Percentiles rank a stretch among this genome's conserved stretches.
These are phyloP conservation scores for Cymbopogon citratus DNA, from an alignment of 176 grass and related monocot species.

Conservation along the genomic window DNA sequence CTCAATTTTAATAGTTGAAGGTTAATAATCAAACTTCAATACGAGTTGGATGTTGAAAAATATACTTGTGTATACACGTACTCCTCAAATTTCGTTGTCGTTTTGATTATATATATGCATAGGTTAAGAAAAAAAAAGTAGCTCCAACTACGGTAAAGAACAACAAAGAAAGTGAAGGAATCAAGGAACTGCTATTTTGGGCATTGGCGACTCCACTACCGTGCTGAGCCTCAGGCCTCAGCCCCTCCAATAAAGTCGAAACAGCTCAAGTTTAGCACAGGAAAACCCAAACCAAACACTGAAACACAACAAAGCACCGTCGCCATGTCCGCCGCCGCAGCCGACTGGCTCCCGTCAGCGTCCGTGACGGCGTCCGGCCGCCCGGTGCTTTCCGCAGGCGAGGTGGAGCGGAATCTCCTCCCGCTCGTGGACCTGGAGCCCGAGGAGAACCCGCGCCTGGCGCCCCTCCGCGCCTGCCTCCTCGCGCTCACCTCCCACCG, in stretches of 20 bases:
- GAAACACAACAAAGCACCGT: neutral
- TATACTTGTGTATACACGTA: no score
- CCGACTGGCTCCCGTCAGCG: constrained; percentile 53
- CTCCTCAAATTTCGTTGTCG: no score
- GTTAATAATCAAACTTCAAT: no score
- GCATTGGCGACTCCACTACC: no score
- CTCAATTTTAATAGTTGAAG: no score
- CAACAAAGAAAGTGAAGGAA: neutral
- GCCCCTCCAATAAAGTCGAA: neutral
- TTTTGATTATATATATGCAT: no score
- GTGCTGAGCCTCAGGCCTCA: neutral
- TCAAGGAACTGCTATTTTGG: no score
- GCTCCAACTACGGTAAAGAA: no score
- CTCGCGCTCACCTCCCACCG: constrained; percentile 91
- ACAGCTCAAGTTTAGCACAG: neutral
- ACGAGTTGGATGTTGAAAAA: no score
- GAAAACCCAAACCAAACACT: neutral
- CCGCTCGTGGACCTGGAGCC: constrained; percentile 70
- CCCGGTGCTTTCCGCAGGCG: constrained; percentile 55
- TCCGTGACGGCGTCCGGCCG: constrained; percentile 73
- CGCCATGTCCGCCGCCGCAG: constrained; percentile 28
- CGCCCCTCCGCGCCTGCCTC: constrained; percentile 58
- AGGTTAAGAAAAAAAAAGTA: no score
- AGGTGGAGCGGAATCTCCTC: constrained; percentile 79
- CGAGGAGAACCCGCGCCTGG: constrained; percentile 53